These are phyloP conservation scores for Dendryphion nanum DNA, from an alignment of 2,329 filamentous ascomycete genomes.

Conservation along the genomic window DNA sequence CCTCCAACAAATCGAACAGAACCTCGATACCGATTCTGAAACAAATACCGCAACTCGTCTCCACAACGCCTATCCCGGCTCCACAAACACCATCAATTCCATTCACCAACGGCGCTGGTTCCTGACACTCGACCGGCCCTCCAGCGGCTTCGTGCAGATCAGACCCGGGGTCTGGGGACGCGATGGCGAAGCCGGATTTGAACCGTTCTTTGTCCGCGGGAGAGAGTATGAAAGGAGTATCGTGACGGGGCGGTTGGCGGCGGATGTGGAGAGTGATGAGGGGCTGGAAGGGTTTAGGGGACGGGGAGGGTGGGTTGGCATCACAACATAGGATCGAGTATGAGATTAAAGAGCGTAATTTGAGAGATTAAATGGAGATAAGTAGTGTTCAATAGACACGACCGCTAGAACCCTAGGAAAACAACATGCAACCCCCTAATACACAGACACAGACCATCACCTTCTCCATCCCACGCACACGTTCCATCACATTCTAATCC, in stretches of 20 bases:
- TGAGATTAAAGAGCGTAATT: too few species aligned
- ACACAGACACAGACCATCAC: too few species aligned
- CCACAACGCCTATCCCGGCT: constrained; percentile 66
- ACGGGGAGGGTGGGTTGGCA: constrained; percentile 64
- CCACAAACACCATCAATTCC: constrained; percentile 64
- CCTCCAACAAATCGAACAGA: too few species aligned
- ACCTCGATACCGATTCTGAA: constrained; percentile 46
- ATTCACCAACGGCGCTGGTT: constrained; percentile 69
- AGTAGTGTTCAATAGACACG: too few species aligned
- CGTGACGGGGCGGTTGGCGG: constrained; percentile 60
- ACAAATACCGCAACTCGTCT: constrained; percentile 45
- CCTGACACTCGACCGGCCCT: constrained; percentile 59
- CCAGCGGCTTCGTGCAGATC: constrained; percentile 54
- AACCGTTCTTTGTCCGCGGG: constrained; percentile 62
- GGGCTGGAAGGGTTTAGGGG: constrained; percentile 56
- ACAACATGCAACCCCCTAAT: too few species aligned
- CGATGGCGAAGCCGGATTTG: constrained; percentile 41
- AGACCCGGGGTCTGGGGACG: neutral
- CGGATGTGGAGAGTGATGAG: constrained; percentile 62
- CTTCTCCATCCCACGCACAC: too few species aligned
- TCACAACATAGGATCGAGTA: too few species aligned
- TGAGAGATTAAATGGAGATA: too few species aligned
- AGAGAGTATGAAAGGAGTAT: constrained; percentile 63
- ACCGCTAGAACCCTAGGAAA: too few species aligned
- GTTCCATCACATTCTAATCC: too few species aligned